Conservation (phyloP, 441 rosid genomes). For the Gossypium schwendimanii region DNA sequence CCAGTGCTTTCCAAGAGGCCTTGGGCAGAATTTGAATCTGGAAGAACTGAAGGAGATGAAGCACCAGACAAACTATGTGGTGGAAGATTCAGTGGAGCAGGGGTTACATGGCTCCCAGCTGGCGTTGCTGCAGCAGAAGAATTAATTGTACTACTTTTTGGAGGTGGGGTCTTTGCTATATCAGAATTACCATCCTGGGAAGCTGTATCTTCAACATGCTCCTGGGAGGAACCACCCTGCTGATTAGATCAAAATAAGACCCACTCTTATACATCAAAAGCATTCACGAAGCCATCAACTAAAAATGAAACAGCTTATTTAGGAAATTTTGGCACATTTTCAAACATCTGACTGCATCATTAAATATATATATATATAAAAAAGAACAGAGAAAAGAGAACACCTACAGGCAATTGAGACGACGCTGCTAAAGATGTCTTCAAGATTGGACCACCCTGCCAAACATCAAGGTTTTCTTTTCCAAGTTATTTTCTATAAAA, state of each 20-base stretch:
- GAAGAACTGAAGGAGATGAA: conserved; percentile 35
- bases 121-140: conserved; percentile 65
- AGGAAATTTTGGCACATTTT: not conserved
- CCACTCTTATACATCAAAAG: not conserved
- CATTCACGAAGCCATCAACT: not conserved
- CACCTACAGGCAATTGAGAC: conserved; percentile 58
- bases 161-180: conserved; percentile 59
- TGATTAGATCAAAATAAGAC: conserved; percentile 23
- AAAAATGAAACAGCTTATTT: not conserved
- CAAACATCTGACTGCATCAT: not conserved
- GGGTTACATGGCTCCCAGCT: conserved; percentile 39
- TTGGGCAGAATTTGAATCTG: conserved; percentile 50
- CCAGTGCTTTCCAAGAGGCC: conserved; percentile 50
- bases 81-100: conserved; percentile 49
- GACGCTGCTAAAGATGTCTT: conserved; percentile 61
- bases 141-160: conserved; percentile 50
- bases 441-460: conserved; percentile 79
- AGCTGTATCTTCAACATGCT: conserved; percentile 66
- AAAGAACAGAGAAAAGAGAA: not conserved
- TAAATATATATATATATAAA: not conserved
- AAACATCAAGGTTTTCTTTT: conserved; percentile 15
- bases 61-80: conserved; percentile 37
- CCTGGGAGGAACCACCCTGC: conserved; percentile 48
- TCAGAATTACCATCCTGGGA: conserved; percentile 68
- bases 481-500: conserved; percentile 8